phyloP scores from a whole-genome alignment of 352 stramenopile species.

The Phytophthora pseudosyringae region DNA sequence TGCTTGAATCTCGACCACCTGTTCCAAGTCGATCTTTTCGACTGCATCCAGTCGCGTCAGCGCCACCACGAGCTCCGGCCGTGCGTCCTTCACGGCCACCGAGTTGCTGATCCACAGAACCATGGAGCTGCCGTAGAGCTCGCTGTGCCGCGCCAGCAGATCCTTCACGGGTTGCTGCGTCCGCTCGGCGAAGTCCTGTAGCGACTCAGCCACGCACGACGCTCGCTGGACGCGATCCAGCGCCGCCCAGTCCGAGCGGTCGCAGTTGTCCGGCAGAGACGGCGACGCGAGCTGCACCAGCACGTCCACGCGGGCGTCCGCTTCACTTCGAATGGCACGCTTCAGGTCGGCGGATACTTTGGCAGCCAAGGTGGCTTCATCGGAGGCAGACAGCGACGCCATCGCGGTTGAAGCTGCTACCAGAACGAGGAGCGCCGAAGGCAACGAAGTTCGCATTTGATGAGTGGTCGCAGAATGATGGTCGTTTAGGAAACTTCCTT shows the following conservation, averaged over 20 bases:
- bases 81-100: constrained; percentile 52
- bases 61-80: constrained; percentile 42
- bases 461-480: constrained; percentile 12
- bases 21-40: constrained; percentile 46
- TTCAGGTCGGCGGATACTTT: constrained; percentile 51
- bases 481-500: constrained; percentile 12
- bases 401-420: constrained; percentile 4
- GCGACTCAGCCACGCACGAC: constrained; percentile 52
- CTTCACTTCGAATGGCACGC: constrained; percentile 29
- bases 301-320: constrained; percentile 47
- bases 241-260: constrained; percentile 6
- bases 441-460: not conserved
- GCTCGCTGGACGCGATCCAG: constrained; percentile 45
- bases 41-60: constrained; percentile 56
- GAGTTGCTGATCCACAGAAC: constrained; percentile 81
- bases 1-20: constrained; percentile 49
- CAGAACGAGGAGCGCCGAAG: constrained; percentile 2
- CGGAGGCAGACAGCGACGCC: constrained; percentile 12
- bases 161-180: constrained; percentile 53
- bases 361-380: constrained; percentile 12
- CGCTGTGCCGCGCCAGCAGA: constrained; percentile 37
- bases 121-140: constrained; percentile 40
- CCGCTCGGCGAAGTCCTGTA: constrained; percentile 59
- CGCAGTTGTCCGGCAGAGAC: constrained; percentile 40
- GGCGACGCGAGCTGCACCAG: constrained; percentile 62